A percentile compares a stretch with the other conserved stretches of the same genome.
Conservation (phyloP, 2,329 filamentous ascomycete species). For the Colletotrichum sp. region DNA sequence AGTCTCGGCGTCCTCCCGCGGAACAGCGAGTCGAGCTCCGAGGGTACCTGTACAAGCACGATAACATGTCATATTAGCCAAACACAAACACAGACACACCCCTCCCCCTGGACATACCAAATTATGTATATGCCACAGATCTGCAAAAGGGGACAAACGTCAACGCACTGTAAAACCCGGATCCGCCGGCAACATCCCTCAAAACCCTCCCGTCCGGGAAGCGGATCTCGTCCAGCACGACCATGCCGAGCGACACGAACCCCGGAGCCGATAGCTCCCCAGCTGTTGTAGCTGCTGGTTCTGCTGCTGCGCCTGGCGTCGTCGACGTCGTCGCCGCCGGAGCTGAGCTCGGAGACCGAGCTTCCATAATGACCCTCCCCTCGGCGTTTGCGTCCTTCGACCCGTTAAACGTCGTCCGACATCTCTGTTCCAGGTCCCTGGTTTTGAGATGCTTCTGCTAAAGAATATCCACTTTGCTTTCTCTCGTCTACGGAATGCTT, state of each 20-base stretch:
- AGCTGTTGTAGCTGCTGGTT: not conserved
- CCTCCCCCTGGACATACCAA: not conserved
- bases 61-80: not conserved
- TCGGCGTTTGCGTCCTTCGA: not conserved
- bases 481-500: not conserved
- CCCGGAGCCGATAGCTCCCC: not conserved
- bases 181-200: constrained; percentile 1
- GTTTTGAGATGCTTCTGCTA: not conserved
- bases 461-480: not conserved
- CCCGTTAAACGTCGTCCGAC: not conserved
- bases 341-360: not conserved
- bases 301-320: not conserved
- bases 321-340: not conserved
- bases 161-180: constrained; percentile 5
- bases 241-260: constrained; percentile 16
- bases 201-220: constrained; percentile 1
- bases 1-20: not conserved
- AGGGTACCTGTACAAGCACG: not conserved
- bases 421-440: not conserved
- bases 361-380: not conserved
- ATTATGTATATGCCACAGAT: not conserved
- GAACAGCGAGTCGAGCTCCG: constrained; percentile 9
- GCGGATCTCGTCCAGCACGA: constrained; percentile 12
- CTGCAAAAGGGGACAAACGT: not conserved
- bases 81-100: no score